phyloP scores from a whole-genome alignment of 176 grass and related monocot species.

The Lolium perenne region DNA sequence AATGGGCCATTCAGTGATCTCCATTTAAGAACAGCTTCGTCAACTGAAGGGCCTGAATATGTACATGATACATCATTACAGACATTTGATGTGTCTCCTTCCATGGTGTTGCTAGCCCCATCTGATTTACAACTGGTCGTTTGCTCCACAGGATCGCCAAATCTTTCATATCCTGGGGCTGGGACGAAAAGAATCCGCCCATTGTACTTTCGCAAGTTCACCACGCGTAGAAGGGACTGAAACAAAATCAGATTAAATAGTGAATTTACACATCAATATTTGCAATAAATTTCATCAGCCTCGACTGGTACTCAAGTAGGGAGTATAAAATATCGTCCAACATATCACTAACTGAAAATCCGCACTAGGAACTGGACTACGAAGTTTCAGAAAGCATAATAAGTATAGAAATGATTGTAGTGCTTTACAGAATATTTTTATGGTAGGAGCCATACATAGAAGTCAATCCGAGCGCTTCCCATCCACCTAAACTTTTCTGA shows the following conservation, averaged over 20 bases:
- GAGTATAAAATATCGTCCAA: constrained; percentile 3
- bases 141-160: constrained; percentile 66
- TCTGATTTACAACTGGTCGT: constrained; percentile 26
- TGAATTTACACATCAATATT: constrained; percentile 22
- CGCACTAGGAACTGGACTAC: not conserved
- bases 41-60: constrained; percentile 60
- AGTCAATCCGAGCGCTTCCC: constrained; percentile 88
- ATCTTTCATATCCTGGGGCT: constrained; percentile 76
- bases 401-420: not conserved
- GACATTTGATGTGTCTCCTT: constrained; percentile 33
- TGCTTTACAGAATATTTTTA: not conserved
- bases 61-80: constrained; percentile 38
- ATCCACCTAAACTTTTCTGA: constrained; percentile 99
- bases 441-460: constrained; percentile 69
- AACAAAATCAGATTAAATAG: constrained; percentile 45
- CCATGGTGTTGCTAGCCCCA: constrained; percentile 14
- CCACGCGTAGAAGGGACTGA: constrained; percentile 68
- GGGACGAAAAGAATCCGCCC: constrained; percentile 75
- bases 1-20: constrained; percentile 89
- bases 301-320: not conserved
- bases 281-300: constrained; percentile 3
- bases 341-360: not conserved
- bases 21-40: constrained; percentile 59
- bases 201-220: constrained; percentile 75
- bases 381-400: constrained; percentile 8